phyloP scores from a whole-genome alignment of 2,329 filamentous ascomycete genomes.

The Stagonosporopsis vannaccii region DNA sequence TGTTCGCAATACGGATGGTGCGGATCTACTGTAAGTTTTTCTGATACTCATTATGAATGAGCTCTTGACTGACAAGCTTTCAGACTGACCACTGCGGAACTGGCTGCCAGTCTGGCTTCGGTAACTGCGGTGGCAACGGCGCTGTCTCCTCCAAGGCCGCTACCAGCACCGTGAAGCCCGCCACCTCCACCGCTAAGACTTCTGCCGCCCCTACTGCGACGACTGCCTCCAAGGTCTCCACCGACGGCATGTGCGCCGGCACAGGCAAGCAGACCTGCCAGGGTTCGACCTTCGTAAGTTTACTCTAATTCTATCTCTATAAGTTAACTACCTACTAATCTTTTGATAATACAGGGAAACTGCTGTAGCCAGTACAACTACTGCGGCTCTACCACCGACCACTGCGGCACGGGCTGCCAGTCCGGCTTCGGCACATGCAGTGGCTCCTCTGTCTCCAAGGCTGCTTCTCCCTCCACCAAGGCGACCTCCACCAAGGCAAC shows the following conservation, averaged over 20 bases:
- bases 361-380: constrained; percentile 55
- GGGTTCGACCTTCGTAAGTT: constrained; percentile 51
- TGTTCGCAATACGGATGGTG: constrained; percentile 56
- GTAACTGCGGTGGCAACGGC: constrained; percentile 32
- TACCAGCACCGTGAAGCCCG: constrained; percentile 4
- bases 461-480: too few relatives aligned
- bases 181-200: constrained; percentile 21
- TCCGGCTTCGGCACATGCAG: constrained; percentile 41
- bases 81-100: constrained; percentile 36
- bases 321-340: too few relatives aligned
- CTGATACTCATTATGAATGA: background rate
- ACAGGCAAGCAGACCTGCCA: constrained; percentile 51
- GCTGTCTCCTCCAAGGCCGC: constrained; percentile 12
- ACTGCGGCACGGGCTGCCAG: constrained; percentile 45
- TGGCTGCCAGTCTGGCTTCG: constrained; percentile 45
- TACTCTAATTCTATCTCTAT: too few relatives aligned
- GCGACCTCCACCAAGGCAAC: constrained; percentile 10
- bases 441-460: too few relatives aligned
- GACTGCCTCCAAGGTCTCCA: constrained; percentile 42
- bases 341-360: too few relatives aligned
- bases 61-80: background rate
- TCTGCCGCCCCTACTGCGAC: constrained; percentile 21
- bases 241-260: constrained; percentile 54
- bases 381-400: constrained; percentile 45
- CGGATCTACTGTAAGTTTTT: constrained; percentile 28